A percentile compares a stretch with the other conserved stretches of the same genome.
These are phyloP conservation scores for Aspergillus kassunensis DNA, from an alignment of 495 filamentous ascomycete species.

Conservation along the genomic window DNA sequence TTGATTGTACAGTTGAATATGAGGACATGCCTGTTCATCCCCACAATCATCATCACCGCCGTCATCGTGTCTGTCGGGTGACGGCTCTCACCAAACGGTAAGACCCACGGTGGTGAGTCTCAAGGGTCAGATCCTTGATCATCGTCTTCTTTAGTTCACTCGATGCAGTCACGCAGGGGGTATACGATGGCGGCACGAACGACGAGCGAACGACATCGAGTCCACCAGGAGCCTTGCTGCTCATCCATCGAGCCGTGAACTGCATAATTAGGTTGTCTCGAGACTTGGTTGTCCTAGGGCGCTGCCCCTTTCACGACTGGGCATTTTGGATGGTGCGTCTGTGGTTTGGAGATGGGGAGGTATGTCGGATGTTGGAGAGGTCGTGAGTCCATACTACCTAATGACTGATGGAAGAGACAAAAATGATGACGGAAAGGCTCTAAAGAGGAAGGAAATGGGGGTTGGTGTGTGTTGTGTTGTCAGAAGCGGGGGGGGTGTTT, in stretches of 20 bases:
- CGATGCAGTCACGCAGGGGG: constrained; percentile 16
- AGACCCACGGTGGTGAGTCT: constrained; percentile 48
- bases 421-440: too few species aligned
- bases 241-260: constrained; percentile 15
- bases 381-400: constrained; percentile 27
- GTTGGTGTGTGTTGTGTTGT: too few species aligned
- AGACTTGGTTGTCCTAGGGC: constrained; percentile 15
- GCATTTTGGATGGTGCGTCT: constrained; percentile 17
- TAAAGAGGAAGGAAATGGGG: too few species aligned
- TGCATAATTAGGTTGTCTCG: constrained; percentile 19
- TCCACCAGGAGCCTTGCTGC: not conserved
- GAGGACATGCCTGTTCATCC: constrained; percentile 46
- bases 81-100: constrained; percentile 41
- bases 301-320: constrained; percentile 15
- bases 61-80: constrained; percentile 38
- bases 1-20: constrained; percentile 48
- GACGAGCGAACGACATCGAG: constrained; percentile 9
- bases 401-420: too few species aligned
- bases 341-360: constrained; percentile 12
- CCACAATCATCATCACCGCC: constrained; percentile 41
- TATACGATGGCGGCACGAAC: constrained; percentile 25
- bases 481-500: too few species aligned
- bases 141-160: constrained; percentile 18
- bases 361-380: constrained; percentile 18
- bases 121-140: constrained; percentile 36